Conservation (phyloP, 225 moss, liverwort and hornwort species). For the Sphagnum tenellum region DNA sequence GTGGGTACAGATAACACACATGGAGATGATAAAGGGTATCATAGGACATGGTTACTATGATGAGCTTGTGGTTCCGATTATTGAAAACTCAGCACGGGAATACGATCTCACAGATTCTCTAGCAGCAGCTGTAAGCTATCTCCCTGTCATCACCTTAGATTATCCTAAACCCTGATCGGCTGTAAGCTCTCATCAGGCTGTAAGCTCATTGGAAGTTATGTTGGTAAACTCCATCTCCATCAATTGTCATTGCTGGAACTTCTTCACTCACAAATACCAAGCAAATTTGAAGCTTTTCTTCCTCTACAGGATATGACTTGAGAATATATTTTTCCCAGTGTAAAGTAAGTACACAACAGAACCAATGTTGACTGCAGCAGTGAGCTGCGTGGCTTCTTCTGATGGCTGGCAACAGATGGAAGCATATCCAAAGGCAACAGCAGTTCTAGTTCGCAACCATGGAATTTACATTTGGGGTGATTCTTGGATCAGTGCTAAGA, state of each 20-base stretch:
- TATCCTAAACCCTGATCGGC: no score
- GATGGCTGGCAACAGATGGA: slow-evolving; percentile 40
- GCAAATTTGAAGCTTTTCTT: no score
- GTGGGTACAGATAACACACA: slow-evolving; percentile 75
- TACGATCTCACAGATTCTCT: slow-evolving; percentile 91
- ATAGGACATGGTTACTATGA: slow-evolving; percentile 88
- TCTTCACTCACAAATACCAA: no score
- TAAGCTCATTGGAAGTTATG: no score
- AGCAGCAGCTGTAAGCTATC: slow-evolving; percentile 61
- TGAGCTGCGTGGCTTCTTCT: background rate
- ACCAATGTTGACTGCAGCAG: no score
- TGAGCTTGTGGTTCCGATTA: slow-evolving; percentile 92
- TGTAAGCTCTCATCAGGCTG: no score
- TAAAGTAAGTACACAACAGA: no score
- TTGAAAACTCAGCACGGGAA: slow-evolving; percentile 93
- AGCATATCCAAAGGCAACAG: slow-evolving; percentile 85
- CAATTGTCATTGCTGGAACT: no score
- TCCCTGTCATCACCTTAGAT: background rate
- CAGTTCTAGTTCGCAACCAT: slow-evolving; percentile 95
- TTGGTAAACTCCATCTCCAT: no score
- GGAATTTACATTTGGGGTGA: slow-evolving; percentile 99
- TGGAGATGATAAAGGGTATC: slow-evolving; percentile 99
- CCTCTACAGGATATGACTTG: no score
- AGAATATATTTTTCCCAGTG: no score
- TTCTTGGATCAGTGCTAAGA: slow-evolving; percentile 98